Percentiles rank a stretch among this genome's conserved stretches.
These are phyloP conservation scores for Teunomyces panamensis DNA, from an alignment of 805 yeast species.

Conservation along the genomic window DNA sequence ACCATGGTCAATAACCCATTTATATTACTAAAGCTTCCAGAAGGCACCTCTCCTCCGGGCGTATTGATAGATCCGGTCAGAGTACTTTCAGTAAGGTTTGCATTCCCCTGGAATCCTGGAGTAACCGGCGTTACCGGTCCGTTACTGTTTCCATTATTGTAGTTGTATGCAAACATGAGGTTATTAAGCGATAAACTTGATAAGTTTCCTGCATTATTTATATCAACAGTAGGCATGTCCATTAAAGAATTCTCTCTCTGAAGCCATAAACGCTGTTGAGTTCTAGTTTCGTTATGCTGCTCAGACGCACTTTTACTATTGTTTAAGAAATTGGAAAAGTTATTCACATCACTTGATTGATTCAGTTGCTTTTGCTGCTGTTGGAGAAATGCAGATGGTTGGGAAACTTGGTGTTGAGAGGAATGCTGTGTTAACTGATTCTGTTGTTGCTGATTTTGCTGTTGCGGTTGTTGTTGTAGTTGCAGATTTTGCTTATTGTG, in stretches of 20 bases:
- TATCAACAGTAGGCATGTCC: slow-evolving; percentile 45
- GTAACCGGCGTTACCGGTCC: not conserved
- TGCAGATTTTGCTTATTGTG: slow-evolving; percentile 17
- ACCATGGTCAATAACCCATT: slow-evolving; percentile 27
- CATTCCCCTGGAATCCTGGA: not conserved
- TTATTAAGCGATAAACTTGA: slow-evolving; percentile 39
- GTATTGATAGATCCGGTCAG: not conserved
- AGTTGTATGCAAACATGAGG: slow-evolving; percentile 35
- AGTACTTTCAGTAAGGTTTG: not conserved
- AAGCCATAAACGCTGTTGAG: slow-evolving; percentile 82
- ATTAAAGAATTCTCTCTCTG: slow-evolving; percentile 72
- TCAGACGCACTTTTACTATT: slow-evolving; percentile 8
- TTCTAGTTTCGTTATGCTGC: slow-evolving; percentile 52
- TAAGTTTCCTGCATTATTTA: slow-evolving; percentile 29
- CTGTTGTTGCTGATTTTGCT: slow-evolving; percentile 3
- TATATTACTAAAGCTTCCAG: slow-evolving; percentile 17
- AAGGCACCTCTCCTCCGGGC: slow-evolving; percentile 1
- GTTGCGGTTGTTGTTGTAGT: not conserved
- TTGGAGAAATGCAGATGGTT: not conserved
- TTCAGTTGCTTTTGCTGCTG: slow-evolving; percentile 11
- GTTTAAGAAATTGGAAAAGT: slow-evolving; percentile 29
- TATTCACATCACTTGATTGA: slow-evolving; percentile 17
- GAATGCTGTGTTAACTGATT: slow-evolving; percentile 4
- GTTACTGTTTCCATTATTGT: slow-evolving; percentile 8
- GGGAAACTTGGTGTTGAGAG: not conserved